Base-by-base conservation (phyloP, 305 asterid species). In the Rubia balearica region DNA sequence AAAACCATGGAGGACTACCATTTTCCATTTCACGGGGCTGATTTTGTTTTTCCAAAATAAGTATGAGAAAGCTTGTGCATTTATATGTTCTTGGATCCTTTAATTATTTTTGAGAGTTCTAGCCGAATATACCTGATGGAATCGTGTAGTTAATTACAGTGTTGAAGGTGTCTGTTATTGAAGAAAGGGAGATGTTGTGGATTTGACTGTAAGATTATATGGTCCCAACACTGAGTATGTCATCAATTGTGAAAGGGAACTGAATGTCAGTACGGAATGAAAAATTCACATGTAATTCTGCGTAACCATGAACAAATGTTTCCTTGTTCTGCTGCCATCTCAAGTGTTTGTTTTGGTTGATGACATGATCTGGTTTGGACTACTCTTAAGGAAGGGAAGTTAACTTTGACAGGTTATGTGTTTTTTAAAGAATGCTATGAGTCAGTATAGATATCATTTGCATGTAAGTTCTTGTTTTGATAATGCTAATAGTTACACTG, bases 161-260 rank as follows among this genome's bases (percentile, higher is more conserved):
- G 70, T 85, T 93, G 76, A 93, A 88, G 91, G 92, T 88, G 45
- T 86, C 97, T 60, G 92, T 87, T 74, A 85, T 63, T 24, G 96
- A 90, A 73, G 87, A 83, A 2, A 81, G 8, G 81, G 83, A 59
- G 76, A 77, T 53, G 73, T 61, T 49, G 83, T 83, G 75, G 73
- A 77, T 79, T 66, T 85, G 82, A 90, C 98, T 16, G 86, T 90
- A 77, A 82, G 98, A 77, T 70, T 93, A 67, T 93, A 89, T 81
- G 97, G 98, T 64, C 97, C 98, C 53, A 89, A 93, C 80, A 93
- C 98, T 63, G 97, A 93, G 67, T 90, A 89, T 75, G 98, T 93
- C 71, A 93, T 93, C 79, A 79, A 93, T 74, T 96, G 97, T 51
- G 84, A 88, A 51, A 84, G 98, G 81, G 98, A 93, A 73, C 80